These are phyloP conservation scores for Clavaria fumosa DNA, from an alignment of 768 basidiomycete species.

Conservation along the genomic window DNA sequence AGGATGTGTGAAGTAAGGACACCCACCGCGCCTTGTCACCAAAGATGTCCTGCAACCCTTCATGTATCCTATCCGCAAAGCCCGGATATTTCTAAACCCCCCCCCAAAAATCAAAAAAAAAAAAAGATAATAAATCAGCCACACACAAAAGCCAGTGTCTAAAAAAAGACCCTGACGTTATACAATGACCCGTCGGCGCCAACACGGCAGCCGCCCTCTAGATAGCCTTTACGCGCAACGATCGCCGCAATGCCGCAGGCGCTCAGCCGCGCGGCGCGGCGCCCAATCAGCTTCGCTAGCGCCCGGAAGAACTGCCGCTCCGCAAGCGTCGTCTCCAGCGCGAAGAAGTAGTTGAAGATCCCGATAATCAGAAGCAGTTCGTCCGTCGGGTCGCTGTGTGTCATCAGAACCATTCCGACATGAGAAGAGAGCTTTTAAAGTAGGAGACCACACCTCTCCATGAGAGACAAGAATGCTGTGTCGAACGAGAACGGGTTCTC, in stretches of 20 bases:
- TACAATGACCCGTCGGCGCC: conserved; percentile 94
- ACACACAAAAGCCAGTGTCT: conserved; percentile 3
- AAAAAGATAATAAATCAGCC: neutral
- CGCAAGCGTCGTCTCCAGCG: conserved; percentile 86
- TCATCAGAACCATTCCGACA: neutral
- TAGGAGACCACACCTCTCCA: conserved; percentile 61
- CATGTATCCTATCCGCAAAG: conserved; percentile 85
- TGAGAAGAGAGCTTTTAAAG: neutral
- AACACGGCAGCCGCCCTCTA: conserved; percentile 80
- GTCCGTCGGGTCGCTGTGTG: conserved; percentile 77
- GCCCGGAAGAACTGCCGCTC: conserved; percentile 97
- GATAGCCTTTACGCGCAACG: conserved; percentile 84
- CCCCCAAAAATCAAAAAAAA: conserved; percentile 1
- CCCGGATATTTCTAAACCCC: conserved; percentile 99
- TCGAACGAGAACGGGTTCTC: conserved; percentile 88
- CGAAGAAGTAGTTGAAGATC: conserved; percentile 95
- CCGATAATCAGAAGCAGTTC: conserved; percentile 95
- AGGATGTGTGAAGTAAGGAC: neutral
- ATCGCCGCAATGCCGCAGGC: conserved; percentile 96
- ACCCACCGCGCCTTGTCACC: conserved; percentile 87
- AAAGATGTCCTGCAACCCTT: conserved; percentile 87
- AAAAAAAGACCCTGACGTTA: conserved; percentile 43
- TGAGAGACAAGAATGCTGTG: conserved; percentile 91
- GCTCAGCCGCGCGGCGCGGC: conserved; percentile 79
- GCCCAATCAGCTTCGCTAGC: conserved; percentile 77